Evolutionary conservation across 345 rosid species (phyloP).

Genomic region (Citrus trifoliata): DNA sequence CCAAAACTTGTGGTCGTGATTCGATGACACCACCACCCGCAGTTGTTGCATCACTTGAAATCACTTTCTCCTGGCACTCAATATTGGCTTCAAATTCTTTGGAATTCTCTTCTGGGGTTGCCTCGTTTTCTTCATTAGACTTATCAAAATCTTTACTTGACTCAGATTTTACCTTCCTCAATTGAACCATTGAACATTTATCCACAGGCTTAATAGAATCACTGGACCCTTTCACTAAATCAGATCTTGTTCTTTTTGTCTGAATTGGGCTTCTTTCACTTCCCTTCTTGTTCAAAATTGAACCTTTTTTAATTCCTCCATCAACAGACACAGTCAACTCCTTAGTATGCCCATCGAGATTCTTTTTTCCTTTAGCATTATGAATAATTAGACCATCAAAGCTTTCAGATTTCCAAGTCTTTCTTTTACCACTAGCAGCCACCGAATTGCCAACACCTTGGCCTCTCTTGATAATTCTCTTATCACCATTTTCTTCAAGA

Average conservation of each 20-base stretch:
- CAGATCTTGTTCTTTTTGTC: conserved; percentile 49
- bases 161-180: conserved; percentile 28
- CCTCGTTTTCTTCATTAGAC: conserved; percentile 24
- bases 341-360: conserved; percentile 16
- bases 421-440: conserved; percentile 48
- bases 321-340: conserved; percentile 28
- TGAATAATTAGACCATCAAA: conserved; percentile 36
- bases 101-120: conserved; percentile 26
- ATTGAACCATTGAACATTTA: conserved; percentile 13
- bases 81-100: conserved; percentile 32
- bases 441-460: conserved; percentile 20
- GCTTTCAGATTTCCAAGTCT: conserved; percentile 60
- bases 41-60: conserved; percentile 24
- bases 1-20: background rate
- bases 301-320: conserved; percentile 37
- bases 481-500: background rate
- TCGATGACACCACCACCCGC: conserved; percentile 11
- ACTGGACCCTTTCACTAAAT: conserved; percentile 7
- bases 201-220: conserved; percentile 15
- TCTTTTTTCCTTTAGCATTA: conserved; percentile 15
- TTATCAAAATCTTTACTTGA: conserved; percentile 19
- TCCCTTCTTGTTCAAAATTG: conserved; percentile 28
- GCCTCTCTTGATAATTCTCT: conserved; percentile 23
- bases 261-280: conserved; percentile 41
- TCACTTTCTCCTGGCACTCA: conserved; percentile 49